A percentile compares a stretch with the other conserved stretches of the same genome.
These are phyloP conservation scores for Yamadazyma atlantica DNA, from an alignment of 1,139 yeast genomes.

Conservation along the genomic window DNA sequence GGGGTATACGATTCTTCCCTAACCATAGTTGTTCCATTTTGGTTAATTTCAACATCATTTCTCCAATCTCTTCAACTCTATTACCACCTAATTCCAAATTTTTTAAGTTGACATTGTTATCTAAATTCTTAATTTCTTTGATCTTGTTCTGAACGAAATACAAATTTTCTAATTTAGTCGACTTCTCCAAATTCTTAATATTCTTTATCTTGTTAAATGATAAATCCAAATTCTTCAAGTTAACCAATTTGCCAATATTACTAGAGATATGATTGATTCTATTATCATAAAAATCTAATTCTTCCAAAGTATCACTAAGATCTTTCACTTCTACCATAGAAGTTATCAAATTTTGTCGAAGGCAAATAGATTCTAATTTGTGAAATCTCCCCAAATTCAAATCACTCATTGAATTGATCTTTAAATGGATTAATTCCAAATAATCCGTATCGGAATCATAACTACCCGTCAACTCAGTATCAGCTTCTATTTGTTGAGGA, in stretches of 20 bases:
- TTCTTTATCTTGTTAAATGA: conserved; percentile 90
- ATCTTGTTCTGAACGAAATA: conserved; percentile 91
- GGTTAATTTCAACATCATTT: conserved; percentile 51
- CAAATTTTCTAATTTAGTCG: conserved; percentile 62
- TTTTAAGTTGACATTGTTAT: conserved; percentile 54
- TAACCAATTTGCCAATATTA: conserved; percentile 58
- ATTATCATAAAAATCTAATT: conserved; percentile 89
- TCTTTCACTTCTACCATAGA: conserved; percentile 69
- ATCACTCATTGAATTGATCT: conserved; percentile 66
- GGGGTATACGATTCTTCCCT: conserved; percentile 79
- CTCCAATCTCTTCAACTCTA: conserved; percentile 62
- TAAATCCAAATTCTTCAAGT: conserved; percentile 67
- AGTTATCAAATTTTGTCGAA: conserved; percentile 82
- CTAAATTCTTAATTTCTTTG: conserved; percentile 66
- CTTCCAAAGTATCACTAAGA: conserved; percentile 58
- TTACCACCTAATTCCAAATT: conserved; percentile 94
- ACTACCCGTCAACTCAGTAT: conserved; percentile 61
- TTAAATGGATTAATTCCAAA: conserved; percentile 77
- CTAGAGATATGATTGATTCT: conserved; percentile 82
- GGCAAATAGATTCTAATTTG: conserved; percentile 59
- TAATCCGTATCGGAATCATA: conserved; percentile 62
- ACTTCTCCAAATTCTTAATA: conserved; percentile 72
- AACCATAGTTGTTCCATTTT: conserved; percentile 83
- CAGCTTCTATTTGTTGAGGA: conserved; percentile 46
- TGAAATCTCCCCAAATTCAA: conserved; percentile 61